Base-by-base conservation (phyloP, 2,329 filamentous ascomycete genomes). In the Fusarium longipes region DNA sequence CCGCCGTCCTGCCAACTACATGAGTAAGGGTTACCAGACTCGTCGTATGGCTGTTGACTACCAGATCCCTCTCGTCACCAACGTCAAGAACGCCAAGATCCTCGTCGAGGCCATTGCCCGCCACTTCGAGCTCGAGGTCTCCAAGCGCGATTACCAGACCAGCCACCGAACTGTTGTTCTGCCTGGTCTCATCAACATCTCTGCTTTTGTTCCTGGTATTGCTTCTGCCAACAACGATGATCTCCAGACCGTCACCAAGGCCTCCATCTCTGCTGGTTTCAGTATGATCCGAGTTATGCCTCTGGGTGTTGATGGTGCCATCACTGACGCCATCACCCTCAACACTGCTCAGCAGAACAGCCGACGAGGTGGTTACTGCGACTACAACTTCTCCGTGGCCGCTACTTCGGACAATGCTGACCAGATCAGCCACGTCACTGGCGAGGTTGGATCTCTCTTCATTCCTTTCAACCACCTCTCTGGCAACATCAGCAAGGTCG, bases 11-110 rank as follows among this genome's bases (percentile, higher is more conserved):
- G 96, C 96, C 74, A 99, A 93, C 84, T 99, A 98, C 82, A 96
- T 99, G 91, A 96, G 92, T 80, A 96, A 96, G 82, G 96, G 96
- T 63, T 99, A 99, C 82, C 91, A 92, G 76, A 98, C 96, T 56
- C 89, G 96, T 78, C 90, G 96, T 79, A 97, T 99, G 94, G 96
- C 96, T 33, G 96, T 99, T 39, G 96, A 97, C 80, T 89, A 97
- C 82, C 95, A 98, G 82, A 97, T 96, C 54, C 96, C 96, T 59
- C 84, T 99, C 63, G 95, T 99, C 18, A 99, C 96, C 55, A 99
- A 99, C 74, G 96, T 99, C 79, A 99, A 99, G 87, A 98, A 97
- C 77, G 96, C 96, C 61, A 99, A 98, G 86, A 93, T 99, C 61
- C 82, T 99, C 50, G 91, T 99, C 52, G 96, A 99, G 82, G 96